Base-by-base conservation (phyloP, 768 basidiomycete genomes). In the Lactarius akahatsu region DNA sequence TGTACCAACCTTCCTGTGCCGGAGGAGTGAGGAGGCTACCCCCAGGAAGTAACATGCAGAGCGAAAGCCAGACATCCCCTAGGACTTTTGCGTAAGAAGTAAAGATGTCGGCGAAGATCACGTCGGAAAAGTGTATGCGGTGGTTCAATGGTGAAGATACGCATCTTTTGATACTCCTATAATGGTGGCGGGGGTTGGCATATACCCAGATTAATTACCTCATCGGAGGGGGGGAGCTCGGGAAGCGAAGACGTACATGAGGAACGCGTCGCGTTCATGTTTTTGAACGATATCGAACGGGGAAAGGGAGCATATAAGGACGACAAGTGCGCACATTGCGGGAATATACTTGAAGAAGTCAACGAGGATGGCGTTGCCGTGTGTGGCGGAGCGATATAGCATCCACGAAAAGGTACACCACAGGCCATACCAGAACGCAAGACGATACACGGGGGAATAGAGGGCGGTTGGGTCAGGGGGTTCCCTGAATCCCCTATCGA, bases 51-150 rank as follows among this genome's bases (percentile, higher is more conserved):
- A 98, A 81, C 88, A 96, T 95, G 74, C 84, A 87, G 20, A 89
- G 71, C 5, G 92, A 94, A 54, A 98, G 79, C 93, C 93, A 98
- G 50, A 95, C 78, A 73, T 98, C 97, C 15, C 96, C 96, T 23
- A 98, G 80, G 47, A 99, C 94, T 79, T 97, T 98, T 41, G 97
- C 96, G 73, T 92, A 96, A 2, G 96, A 98, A 2, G 97, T 99
- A 73, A 96, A 85, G 67, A 98, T 86, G 81, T 98, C 97, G 66
- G 96, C 96, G 65, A 96, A 86, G 54, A 98, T 85, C 28, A 99
- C 86, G 75, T 99, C 97, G 34, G 88, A 87, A 77, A 99, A 99
- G 75, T 88, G 86, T 47, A 94, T 81, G 5, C 89, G 85, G 50
- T 81, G 80, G 61, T 81, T 80, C 47, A 80, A 72, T 1, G 85